Evolutionary conservation across 768 basidiomycete genomes (phyloP), one percentile per base, ranked within the genome.

Genomic region (Calocybe gangraenosa): DNA sequence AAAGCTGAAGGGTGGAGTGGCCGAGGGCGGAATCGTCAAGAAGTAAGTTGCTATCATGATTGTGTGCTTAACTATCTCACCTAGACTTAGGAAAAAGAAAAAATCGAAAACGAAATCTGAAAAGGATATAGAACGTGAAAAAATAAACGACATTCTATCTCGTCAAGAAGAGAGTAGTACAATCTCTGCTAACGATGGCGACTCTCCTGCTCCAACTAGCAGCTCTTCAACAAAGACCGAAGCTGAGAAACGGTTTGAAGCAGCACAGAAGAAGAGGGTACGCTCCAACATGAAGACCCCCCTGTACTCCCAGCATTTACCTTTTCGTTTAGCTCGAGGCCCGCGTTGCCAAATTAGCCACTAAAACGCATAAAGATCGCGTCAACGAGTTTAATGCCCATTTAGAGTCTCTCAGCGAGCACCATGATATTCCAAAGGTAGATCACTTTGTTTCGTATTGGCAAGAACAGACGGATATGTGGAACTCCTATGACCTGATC

Each of bases 391-490:
- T 94, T 58, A 96, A 96, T 59, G 57, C 76, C 19, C 87, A 93
- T 60, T 72, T 96, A 7, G 92, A 94, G 66, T 69, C 79, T 47
- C 75, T 93, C 46, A 89, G 87, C 63, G 92, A 94, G 69, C 92
- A 93, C 74, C 89, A 95, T 64, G 92, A 94, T 63, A 92, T 93
- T 58, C 92, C 92, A 32, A 93, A 94, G 78, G 90, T 84, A 61
- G 48, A 67, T 57, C 18, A 39, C 37, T 45, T 37, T 42, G 15
- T 40, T 25, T 50, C 36, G 21, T 28, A 34, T 35, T 36, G 21
- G 7, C 34, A n/a, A 35, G 34, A n/a, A 35, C 13, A 34, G 30
- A 28, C 34, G 11, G 40, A 50, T 42, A 22, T 32, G 20, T 50
- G 31, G 42, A 45, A 19, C 40, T 48, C 37, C 40, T 37, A 47